Conservation (phyloP, 2,329 filamentous ascomycete species). For the Cryphonectria japonica region DNA sequence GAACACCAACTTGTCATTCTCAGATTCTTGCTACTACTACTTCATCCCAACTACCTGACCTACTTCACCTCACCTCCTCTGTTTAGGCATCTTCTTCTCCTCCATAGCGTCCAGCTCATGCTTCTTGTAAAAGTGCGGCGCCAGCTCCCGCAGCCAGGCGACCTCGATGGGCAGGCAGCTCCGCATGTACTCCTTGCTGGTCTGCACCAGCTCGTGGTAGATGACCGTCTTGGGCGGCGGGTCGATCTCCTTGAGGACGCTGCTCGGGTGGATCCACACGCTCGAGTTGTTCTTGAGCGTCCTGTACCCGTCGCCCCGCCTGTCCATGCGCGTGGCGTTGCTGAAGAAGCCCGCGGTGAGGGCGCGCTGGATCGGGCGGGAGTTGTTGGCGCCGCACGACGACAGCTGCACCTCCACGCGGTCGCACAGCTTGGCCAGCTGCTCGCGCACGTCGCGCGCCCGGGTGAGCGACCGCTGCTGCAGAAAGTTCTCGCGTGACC, state of each 20-base stretch:
- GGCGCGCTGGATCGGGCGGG: slow-evolving; percentile 81
- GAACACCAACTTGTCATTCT: background rate
- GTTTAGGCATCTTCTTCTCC: slow-evolving; percentile 65
- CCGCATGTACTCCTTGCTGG: slow-evolving; percentile 91
- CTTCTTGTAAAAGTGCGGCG: slow-evolving; percentile 93
- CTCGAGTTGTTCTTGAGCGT: slow-evolving; percentile 89
- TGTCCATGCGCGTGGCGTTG: slow-evolving; percentile 82
- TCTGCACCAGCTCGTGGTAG: slow-evolving; percentile 82
- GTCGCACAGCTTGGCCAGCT: slow-evolving; percentile 89
- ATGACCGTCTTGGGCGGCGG: slow-evolving; percentile 81
- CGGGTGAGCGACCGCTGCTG: slow-evolving; percentile 89
- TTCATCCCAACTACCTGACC: background rate
- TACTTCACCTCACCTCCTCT: slow-evolving; percentile 29
- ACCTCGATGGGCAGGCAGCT: slow-evolving; percentile 83
- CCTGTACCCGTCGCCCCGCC: slow-evolving; percentile 84
- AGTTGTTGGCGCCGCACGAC: slow-evolving; percentile 70
- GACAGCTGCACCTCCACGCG: slow-evolving; percentile 82
- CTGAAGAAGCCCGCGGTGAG: slow-evolving; percentile 93
- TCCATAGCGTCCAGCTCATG: slow-evolving; percentile 84
- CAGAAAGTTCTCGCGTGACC: slow-evolving; percentile 90
- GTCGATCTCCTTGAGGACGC: slow-evolving; percentile 76
- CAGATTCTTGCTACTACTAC: background rate
- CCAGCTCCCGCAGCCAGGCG: slow-evolving; percentile 85
- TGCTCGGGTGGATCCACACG: slow-evolving; percentile 90
- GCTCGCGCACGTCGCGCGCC: slow-evolving; percentile 88